Evolutionary conservation across 148 eudicot species (phyloP).

Genomic region (Pharnaceum exiguum): DNA sequence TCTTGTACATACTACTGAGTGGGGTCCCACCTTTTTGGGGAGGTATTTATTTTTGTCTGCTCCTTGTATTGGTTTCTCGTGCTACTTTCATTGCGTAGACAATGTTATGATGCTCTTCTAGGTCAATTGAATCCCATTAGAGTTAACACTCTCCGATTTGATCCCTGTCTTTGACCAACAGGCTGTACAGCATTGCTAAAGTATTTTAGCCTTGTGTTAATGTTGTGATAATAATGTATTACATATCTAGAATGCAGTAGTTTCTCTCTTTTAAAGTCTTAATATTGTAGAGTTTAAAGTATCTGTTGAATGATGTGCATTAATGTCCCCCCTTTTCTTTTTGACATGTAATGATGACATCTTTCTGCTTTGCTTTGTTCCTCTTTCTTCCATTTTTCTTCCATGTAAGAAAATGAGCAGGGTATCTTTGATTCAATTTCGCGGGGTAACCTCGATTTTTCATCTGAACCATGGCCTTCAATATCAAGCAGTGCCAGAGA

Average conservation of each 20-base stretch:
- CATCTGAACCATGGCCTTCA: constrained; percentile 94
- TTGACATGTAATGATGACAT: background rate
- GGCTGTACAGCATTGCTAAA: background rate
- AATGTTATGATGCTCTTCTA: background rate
- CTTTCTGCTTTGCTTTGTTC: no score
- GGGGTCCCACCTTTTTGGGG: constrained; percentile 99
- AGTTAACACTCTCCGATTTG: background rate
- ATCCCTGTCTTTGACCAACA: background rate
- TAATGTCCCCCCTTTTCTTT: background rate
- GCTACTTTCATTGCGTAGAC: background rate
- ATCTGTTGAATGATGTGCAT: no score
- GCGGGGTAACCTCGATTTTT: constrained; percentile 81
- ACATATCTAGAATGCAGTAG: no score
- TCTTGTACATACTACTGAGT: constrained; percentile 85
- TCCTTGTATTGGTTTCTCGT: background rate
- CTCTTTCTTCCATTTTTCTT: constrained; percentile 9
- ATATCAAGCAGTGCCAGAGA: constrained; percentile 91
- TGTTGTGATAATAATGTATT: no score
- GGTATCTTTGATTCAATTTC: constrained; percentile 78
- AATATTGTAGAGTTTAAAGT: background rate
- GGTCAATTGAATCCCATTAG: background rate
- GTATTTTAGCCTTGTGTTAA: background rate
- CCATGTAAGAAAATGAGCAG: constrained; percentile 82
- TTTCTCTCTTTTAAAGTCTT: background rate
- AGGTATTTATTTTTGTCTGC: constrained; percentile 39